phyloP scores from a whole-genome alignment of 208 protist genomes.

The Trypanosoma scelopori region DNA sequence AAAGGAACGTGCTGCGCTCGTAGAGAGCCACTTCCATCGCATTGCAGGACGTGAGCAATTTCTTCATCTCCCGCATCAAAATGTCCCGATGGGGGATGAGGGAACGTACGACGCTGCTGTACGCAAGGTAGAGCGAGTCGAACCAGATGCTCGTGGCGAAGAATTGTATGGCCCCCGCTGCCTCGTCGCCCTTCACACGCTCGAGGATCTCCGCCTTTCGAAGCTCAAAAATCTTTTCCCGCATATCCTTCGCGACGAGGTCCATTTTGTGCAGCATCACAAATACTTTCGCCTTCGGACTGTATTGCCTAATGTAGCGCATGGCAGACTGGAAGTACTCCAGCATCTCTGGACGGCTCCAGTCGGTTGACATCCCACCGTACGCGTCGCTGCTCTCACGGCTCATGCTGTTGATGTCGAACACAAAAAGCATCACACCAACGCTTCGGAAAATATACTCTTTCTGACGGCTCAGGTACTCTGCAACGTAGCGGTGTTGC shows the following conservation, averaged over 20 bases:
- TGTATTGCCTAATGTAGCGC: slow-evolving; percentile 95
- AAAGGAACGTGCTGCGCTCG: slow-evolving; percentile 97
- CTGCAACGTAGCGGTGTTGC: slow-evolving; percentile 98
- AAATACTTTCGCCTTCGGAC: slow-evolving; percentile 97
- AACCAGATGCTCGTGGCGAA: slow-evolving; percentile 99
- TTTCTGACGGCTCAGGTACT: slow-evolving; percentile 96
- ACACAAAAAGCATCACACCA: slow-evolving; percentile 99
- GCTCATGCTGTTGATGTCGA: slow-evolving; percentile 96
- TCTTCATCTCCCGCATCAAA: slow-evolving; percentile 90
- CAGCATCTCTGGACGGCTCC: slow-evolving; percentile 92
- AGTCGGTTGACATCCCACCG: slow-evolving; percentile 44
- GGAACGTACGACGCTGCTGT: slow-evolving; percentile 95
- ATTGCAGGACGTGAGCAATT: slow-evolving; percentile 94
- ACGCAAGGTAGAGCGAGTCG: slow-evolving; percentile 97
- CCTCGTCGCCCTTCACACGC: slow-evolving; percentile 51
- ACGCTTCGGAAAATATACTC: slow-evolving; percentile 99
- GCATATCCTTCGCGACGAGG: slow-evolving; percentile 78
- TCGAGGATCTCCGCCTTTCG: slow-evolving; percentile 76
- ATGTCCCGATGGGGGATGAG: slow-evolving; percentile 96
- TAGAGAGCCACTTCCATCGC: slow-evolving; percentile 98
- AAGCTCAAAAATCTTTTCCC: slow-evolving; percentile 62
- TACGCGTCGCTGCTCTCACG: slow-evolving; percentile 36
- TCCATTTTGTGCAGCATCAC: slow-evolving; percentile 99
- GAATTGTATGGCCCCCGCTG: slow-evolving; percentile 86
- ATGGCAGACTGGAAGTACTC: slow-evolving; percentile 97